Base-by-base conservation (phyloP, 331 rosid genomes). In the Dryas integrifolia region DNA sequence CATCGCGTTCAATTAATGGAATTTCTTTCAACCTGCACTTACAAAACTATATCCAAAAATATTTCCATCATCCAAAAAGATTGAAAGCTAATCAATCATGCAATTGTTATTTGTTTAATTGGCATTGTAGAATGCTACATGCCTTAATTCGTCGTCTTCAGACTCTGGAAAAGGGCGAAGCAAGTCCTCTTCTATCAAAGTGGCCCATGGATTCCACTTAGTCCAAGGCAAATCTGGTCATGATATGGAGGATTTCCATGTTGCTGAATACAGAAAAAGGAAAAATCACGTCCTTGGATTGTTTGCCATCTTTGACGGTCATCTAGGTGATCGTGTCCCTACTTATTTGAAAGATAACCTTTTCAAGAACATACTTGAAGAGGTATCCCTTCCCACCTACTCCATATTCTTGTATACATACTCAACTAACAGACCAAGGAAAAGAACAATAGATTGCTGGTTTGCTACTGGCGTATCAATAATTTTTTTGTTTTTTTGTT, bases 231-330 rank as follows among this genome's bases (percentile, higher is more conserved):
- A 75, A 65, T 65, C 72, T 4, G 72, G 72, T 55, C 79, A 75
- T 65, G 72, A 65, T 65, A 75, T 75, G 79, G 79, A 75, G 66
- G 79, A 75, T 56, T 75, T 53, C 30, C 72, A 65, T 53, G 79
- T 75, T 65, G 79, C 79, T 66, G 72, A 75, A 56, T 75, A 51
- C 58, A 66, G 58, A 75, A 44, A n/a, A 66, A 53, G 6, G n/a
- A 26, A 55, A 38, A 57, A 57, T 53, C 79, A 75, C 40, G 79
- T 40, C 58, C 57, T 75, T 41, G 79, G 79, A 53, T 66, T 75
- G 46, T 75, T 75, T 75, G 79, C 79, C 45, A 75, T 75, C 44
- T 75, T 65, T 9, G 79, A 75, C 4, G 79, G 72, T 38, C 79
- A 75, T 53, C 65, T 75, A 7, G 79, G 79, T 0, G 79, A 75